These are phyloP conservation scores for Dictyostelium capitatum DNA, from an alignment of 78 protist genomes.

Conservation along the genomic window DNA sequence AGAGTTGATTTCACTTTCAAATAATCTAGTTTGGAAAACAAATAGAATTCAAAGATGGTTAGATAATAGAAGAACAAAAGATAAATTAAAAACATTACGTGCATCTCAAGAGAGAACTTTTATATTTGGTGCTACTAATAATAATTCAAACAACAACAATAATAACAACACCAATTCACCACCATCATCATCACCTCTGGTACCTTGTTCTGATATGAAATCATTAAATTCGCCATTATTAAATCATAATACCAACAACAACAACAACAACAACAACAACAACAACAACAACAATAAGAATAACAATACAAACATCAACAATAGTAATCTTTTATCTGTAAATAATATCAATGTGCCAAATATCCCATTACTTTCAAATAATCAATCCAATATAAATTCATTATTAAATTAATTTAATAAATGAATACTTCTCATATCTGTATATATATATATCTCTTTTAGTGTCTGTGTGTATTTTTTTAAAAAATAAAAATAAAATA, in stretches of 20 bases:
- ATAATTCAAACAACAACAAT: background rate
- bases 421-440: too few species aligned
- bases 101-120: conserved; percentile 43
- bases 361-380: background rate
- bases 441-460: too few species aligned
- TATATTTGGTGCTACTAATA: background rate
- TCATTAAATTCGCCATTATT: background rate
- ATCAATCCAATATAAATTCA: background rate
- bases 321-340: background rate
- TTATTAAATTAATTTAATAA: too few species aligned
- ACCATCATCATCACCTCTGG: background rate
- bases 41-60: conserved; percentile 77
- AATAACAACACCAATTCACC: background rate
- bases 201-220: background rate
- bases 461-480: too few species aligned
- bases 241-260: background rate
- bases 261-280: background rate
- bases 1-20: conserved; percentile 26
- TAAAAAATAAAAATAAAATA: too few species aligned
- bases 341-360: background rate
- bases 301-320: background rate
- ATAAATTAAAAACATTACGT: conserved; percentile 34
- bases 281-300: background rate
- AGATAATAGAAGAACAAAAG: conserved; percentile 69
- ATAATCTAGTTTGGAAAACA: conserved; percentile 31